A percentile compares a stretch with the other conserved stretches of the same genome.
phyloP scores from a whole-genome alignment of 306 rosid species.

The Mucuna pruriens region DNA sequence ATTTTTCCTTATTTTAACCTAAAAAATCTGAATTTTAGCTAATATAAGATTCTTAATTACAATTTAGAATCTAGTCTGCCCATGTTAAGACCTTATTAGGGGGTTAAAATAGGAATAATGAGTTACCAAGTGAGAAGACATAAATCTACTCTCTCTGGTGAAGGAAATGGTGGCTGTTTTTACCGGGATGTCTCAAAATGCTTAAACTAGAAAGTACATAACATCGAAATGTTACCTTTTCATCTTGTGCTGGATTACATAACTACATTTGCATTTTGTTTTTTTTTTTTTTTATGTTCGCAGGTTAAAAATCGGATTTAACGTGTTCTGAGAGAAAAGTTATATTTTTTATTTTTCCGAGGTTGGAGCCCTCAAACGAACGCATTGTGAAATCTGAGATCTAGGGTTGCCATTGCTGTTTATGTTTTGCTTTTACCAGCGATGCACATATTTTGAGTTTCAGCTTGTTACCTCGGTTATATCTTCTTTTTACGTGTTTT shows the following conservation, averaged over 20 bases:
- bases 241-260: conserved; percentile 36
- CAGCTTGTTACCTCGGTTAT: not conserved
- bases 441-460: conserved; percentile 30
- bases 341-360: conserved; percentile 33
- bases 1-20: no score
- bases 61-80: no score
- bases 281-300: conserved; percentile 3
- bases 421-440: not conserved
- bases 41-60: no score
- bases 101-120: no score
- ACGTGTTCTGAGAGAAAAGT: conserved; percentile 41
- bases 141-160: not conserved
- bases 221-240: conserved; percentile 9
- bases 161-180: not conserved
- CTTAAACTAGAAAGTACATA: not conserved
- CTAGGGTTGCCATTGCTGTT: conserved; percentile 43
- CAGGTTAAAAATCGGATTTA: conserved; percentile 70
- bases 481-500: conserved; percentile 19
- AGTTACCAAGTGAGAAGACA: no score
- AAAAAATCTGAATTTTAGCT: no score
- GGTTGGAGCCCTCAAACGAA: conserved; percentile 8
- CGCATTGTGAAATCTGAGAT: conserved; percentile 45
- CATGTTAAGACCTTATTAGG: no score
- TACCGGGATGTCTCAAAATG: conserved; percentile 3
- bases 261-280: conserved; percentile 7